Percentiles rank a stretch among this genome's conserved stretches.
Conservation (phyloP, 1,139 yeast genomes). For the Saccharomyces hybrid region DNA sequence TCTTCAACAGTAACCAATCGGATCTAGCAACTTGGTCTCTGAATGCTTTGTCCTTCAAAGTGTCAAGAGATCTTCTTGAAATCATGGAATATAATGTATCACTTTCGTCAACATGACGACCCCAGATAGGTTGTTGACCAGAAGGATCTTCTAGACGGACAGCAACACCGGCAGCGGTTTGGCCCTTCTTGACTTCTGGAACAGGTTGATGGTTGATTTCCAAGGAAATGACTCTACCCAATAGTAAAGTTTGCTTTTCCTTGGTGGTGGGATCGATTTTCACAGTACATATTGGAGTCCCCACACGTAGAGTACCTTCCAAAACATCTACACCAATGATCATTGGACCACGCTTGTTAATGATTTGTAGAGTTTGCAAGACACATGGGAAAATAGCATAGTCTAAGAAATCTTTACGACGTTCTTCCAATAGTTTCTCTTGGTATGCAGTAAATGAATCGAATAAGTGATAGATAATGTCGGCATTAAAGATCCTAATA, state of each 20-base stretch:
- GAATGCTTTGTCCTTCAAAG: constrained; percentile 97
- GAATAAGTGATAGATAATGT: constrained; percentile 90
- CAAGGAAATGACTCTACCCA: constrained; percentile 81
- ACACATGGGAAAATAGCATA: constrained; percentile 95
- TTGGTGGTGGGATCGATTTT: constrained; percentile 81
- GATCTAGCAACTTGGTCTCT: constrained; percentile 88
- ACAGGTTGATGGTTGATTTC: constrained; percentile 90
- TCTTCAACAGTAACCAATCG: constrained; percentile 88
- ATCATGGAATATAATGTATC: constrained; percentile 84
- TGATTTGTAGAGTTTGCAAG: constrained; percentile 86
- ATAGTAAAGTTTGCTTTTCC: constrained; percentile 58
- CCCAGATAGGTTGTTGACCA: constrained; percentile 94
- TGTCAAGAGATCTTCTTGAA: constrained; percentile 83
- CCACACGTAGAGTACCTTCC: constrained; percentile 83
- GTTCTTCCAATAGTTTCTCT: constrained; percentile 73
- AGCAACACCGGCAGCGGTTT: constrained; percentile 96
- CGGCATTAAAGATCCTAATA: constrained; percentile 87
- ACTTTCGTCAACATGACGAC: constrained; percentile 93
- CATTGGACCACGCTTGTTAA: constrained; percentile 98
- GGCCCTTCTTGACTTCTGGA: constrained; percentile 81
- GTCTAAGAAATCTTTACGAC: constrained; percentile 82
- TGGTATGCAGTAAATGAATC: constrained; percentile 94
- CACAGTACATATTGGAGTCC: constrained; percentile 94
- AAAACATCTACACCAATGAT: constrained; percentile 95
- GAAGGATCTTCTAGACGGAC: constrained; percentile 93